A percentile compares a stretch with the other conserved stretches of the same genome.
phyloP scores from a whole-genome alignment of 108 stramenopile species.

The Pseudonitzschia pungens region DNA sequence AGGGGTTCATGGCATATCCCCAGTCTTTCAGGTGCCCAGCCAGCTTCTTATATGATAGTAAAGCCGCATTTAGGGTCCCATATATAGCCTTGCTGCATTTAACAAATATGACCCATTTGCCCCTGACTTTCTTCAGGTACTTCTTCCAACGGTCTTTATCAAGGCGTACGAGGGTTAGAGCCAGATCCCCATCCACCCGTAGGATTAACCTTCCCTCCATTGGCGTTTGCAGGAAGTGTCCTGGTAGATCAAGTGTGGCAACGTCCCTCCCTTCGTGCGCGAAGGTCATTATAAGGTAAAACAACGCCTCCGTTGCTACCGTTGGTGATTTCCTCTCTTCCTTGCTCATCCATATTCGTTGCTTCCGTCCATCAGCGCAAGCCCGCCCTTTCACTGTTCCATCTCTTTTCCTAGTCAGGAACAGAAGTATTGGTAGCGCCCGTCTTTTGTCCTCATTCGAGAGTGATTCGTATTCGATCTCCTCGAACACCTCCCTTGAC shows the following conservation, averaged over 20 bases:
- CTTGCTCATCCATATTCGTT: no score
- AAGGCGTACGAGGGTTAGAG: not conserved
- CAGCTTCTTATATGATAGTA: no score
- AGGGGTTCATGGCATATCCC: no score
- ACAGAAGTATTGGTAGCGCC: constrained; percentile 31
- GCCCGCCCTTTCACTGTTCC: not conserved
- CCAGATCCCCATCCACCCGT: not conserved
- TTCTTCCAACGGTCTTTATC: not conserved
- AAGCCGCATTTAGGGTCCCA: not conserved
- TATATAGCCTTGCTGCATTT: no score
- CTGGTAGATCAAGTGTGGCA: not conserved
- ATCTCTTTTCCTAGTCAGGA: constrained; percentile 36
- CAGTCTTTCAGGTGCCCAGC: no score
- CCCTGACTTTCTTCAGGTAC: not conserved
- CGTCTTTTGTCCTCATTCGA: constrained; percentile 10
- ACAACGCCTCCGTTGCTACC: no score
- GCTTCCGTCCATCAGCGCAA: no score
- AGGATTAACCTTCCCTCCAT: not conserved
- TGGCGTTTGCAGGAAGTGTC: not conserved
- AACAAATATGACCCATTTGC: no score
- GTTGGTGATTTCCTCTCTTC: no score
- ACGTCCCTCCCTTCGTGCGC: no score
- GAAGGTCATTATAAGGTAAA: no score
- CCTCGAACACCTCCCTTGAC: constrained; percentile 28
- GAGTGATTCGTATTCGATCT: constrained; percentile 20